Evolutionary conservation across 1,284 basidiomycete genomes (phyloP), one percentile per base, ranked within the genome.

Genomic region (Cutaneotrichosporon mucoides): DNA sequence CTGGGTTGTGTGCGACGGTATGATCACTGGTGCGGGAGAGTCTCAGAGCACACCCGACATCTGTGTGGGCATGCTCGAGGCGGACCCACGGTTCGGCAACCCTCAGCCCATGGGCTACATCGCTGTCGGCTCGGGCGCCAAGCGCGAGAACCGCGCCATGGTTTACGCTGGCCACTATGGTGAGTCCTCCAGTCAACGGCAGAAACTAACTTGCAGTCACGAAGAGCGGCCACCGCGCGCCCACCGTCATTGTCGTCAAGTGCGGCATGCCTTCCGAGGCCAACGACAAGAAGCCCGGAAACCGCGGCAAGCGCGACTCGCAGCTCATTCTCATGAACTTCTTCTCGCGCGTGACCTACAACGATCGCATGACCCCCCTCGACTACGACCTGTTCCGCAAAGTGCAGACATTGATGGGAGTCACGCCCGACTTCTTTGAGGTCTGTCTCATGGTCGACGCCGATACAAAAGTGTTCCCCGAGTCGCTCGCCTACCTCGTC

Each of bases 241-340:
- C 96, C 4, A 94, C 91, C n/a, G 83, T 99, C 65, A 86, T 99
- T 57, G 81, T 99, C 55, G 95, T 98, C 78, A 99, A 99, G 79
- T 99, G 95, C 73, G 95, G 96, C 43, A 92, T 88, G 53, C 78
- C 80, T 4, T 80, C 80, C 53, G 93, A 97, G 75, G 88, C 89
- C n/a, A 81, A 82, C 12, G 92, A 94, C 64, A 88, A 88, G 80
- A 99, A 99, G 75, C 92, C 95, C 2, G 96, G 96, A 13, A 99
- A 99, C 80, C 85, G 96, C 67, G 96, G 96, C 67, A 99, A 99
- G 79, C 89, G 96, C 55, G 96, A 99, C 80, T 94, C 92, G 77
- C 96, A 99, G 75, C 88, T 99, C 70, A 90, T 99, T 70, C 83
- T 99, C 68, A 99, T 99, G 95, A 97, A 97, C 81, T 99, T 99